phyloP scores from a whole-genome alignment of 805 yeast genomes.

The Saccharomycopsis vini region DNA sequence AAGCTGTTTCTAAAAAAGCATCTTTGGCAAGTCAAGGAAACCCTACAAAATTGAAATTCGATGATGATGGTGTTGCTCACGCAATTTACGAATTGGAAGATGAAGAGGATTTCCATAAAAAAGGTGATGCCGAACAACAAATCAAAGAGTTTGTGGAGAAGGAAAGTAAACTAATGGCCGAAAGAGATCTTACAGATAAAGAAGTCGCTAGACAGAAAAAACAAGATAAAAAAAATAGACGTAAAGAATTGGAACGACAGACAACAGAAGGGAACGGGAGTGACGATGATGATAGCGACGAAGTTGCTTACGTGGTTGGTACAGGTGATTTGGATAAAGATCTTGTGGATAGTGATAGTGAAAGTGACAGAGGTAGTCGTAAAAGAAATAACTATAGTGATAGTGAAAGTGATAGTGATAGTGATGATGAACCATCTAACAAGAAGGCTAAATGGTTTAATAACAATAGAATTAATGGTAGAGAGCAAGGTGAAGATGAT shows the following conservation, averaged over 20 bases:
- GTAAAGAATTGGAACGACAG: slow-evolving; percentile 68
- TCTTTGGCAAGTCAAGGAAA: slow-evolving; percentile 52
- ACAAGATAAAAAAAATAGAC: slow-evolving; percentile 79
- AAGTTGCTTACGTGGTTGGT: slow-evolving; percentile 17
- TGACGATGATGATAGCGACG: slow-evolving; percentile 22
- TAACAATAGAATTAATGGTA: slow-evolving; percentile 27
- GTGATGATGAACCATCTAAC: slow-evolving; percentile 9
- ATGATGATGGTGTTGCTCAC: slow-evolving; percentile 91
- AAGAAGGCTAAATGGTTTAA: slow-evolving; percentile 25
- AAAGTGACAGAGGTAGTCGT: slow-evolving; percentile 15
- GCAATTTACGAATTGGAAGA: slow-evolving; percentile 85
- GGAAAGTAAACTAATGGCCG: slow-evolving; percentile 62
- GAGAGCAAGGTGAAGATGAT: slow-evolving; percentile 26
- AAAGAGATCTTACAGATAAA: slow-evolving; percentile 73
- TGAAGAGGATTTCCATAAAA: slow-evolving; percentile 73
- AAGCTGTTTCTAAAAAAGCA: slow-evolving; percentile 79
- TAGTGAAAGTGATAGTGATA: slow-evolving; percentile 9
- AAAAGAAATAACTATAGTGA: too few relatives aligned
- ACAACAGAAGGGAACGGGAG: slow-evolving; percentile 33
- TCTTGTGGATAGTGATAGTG: slow-evolving; percentile 16
- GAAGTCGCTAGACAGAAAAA: slow-evolving; percentile 64
- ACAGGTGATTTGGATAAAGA: slow-evolving; percentile 16
- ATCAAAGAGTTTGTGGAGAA: slow-evolving; percentile 55
- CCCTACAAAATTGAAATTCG: slow-evolving; percentile 70
- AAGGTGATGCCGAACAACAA: slow-evolving; percentile 60